Evolutionary conservation across 352 stramenopile species (phyloP).

Genomic region (Phytophthora palmivora): DNA sequence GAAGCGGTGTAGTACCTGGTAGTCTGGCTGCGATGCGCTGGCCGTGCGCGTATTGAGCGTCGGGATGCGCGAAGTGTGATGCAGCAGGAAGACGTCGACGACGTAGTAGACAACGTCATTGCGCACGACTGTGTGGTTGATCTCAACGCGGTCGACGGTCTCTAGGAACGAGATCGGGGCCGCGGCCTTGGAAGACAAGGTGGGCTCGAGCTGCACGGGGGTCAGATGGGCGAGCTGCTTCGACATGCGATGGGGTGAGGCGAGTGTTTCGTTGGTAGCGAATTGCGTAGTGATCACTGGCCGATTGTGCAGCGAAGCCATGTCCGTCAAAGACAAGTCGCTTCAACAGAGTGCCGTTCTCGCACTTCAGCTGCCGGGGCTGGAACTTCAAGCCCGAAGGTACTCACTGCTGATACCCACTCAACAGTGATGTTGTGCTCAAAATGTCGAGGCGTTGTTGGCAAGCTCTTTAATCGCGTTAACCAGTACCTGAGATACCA

Average conservation of each 20-base stretch:
- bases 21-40: conserved; percentile 40
- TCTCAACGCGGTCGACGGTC: conserved; percentile 55
- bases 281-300: conserved; percentile 21
- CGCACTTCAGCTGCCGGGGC: not conserved
- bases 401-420: conserved; percentile 46
- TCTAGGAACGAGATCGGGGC: conserved; percentile 45
- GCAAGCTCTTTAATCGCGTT: not conserved
- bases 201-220: conserved; percentile 64
- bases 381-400: conserved; percentile 37
- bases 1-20: conserved; percentile 55
- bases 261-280: not conserved
- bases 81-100: conserved; percentile 64
- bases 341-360: conserved; percentile 22
- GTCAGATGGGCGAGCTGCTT: conserved; percentile 59
- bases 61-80: conserved; percentile 62
- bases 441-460: too few species aligned
- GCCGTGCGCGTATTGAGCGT: conserved; percentile 46
- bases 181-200: conserved; percentile 30
- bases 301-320: conserved; percentile 24
- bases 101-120: conserved; percentile 56
- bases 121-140: conserved; percentile 42
- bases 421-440: too few species aligned
- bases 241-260: conserved; percentile 20
- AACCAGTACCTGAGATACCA: not conserved
- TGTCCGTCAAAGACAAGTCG: conserved; percentile 27